A percentile compares a stretch with the other conserved stretches of the same genome.
Evolutionary conservation across 2,329 filamentous ascomycete species (phyloP).

Genomic region (Fusarium sp.): DNA sequence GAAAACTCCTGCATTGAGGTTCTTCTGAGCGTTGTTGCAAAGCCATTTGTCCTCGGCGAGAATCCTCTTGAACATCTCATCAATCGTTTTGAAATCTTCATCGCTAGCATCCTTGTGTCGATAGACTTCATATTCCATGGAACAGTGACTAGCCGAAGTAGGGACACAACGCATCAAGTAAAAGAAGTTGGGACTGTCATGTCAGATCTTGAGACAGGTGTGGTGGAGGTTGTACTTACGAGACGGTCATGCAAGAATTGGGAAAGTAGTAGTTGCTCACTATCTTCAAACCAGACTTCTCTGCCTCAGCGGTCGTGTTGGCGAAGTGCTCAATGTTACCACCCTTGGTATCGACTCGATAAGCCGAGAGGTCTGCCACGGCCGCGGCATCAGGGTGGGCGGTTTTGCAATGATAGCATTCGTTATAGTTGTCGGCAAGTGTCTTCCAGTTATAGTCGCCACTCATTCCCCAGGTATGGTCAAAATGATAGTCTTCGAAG

Average conservation of each 20-base stretch:
- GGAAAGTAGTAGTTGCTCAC: slow-evolving; percentile 37
- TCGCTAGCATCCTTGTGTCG: slow-evolving; percentile 19
- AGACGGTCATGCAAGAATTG: slow-evolving; percentile 30
- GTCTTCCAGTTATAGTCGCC: slow-evolving; percentile 70
- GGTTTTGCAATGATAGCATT: slow-evolving; percentile 31
- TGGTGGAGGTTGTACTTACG: background rate
- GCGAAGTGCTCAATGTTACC: slow-evolving; percentile 34
- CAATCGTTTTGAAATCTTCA: background rate
- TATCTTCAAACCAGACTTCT: slow-evolving; percentile 13
- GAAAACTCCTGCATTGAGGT: background rate
- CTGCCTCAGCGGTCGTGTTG: slow-evolving; percentile 5
- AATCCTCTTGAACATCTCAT: slow-evolving; percentile 13
- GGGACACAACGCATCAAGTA: slow-evolving; percentile 20
- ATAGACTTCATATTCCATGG: slow-evolving; percentile 28
- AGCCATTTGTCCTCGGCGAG: slow-evolving; percentile 21
- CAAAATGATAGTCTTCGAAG: slow-evolving; percentile 64
- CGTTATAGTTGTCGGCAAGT: slow-evolving; percentile 50
- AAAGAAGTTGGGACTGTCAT: slow-evolving; percentile 42
- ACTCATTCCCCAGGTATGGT: slow-evolving; percentile 65
- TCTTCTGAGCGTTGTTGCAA: slow-evolving; percentile 6
- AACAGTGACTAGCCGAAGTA: background rate
- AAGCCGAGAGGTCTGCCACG: slow-evolving; percentile 5
- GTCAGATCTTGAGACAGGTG: slow-evolving; percentile 54
- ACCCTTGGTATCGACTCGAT: slow-evolving; percentile 19
- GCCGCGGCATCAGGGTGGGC: slow-evolving; percentile 11